Conservation (phyloP, 2,329 filamentous ascomycete genomes). For the Hypoxylon sp. region DNA sequence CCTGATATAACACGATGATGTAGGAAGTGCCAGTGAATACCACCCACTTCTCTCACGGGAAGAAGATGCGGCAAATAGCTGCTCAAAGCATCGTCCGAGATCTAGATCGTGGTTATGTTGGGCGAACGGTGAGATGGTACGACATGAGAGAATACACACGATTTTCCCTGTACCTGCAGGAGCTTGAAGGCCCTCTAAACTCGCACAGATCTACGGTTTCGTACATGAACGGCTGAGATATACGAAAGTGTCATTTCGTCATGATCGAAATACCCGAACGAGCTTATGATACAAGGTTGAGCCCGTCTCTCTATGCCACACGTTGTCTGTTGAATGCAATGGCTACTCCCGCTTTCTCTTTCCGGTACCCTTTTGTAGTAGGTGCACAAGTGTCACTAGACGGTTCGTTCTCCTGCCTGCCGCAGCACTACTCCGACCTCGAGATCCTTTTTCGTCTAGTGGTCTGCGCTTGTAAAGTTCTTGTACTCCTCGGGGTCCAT, state of each 20-base stretch:
- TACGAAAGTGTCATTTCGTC: too few relatives aligned
- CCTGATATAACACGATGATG: too few relatives aligned
- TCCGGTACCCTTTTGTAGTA: conserved; percentile 2
- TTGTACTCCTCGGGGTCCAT: conserved; percentile 84
- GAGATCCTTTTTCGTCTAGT: conserved; percentile 40
- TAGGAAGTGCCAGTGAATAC: too few relatives aligned
- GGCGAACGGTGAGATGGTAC: too few relatives aligned
- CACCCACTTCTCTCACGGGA: too few relatives aligned
- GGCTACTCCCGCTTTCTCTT: conserved; percentile 14
- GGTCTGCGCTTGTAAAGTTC: conserved; percentile 66
- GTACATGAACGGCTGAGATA: too few relatives aligned
- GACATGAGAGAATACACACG: too few relatives aligned
- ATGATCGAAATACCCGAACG: conserved; percentile 36
- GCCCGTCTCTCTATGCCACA: conserved; percentile 39
- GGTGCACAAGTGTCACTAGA: not conserved
- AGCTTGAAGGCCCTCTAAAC: not conserved
- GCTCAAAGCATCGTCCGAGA: too few relatives aligned
- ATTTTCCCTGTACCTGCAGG: not conserved
- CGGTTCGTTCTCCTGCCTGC: not conserved
- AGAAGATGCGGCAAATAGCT: not conserved
- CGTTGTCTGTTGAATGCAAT: conserved; percentile 33
- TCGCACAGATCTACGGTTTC: not conserved
- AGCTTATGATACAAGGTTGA: conserved; percentile 49
- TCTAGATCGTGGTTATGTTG: too few relatives aligned
- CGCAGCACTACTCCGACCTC: not conserved